phyloP scores from a whole-genome alignment of 352 stramenopile genomes.

The Thraustochytrium sp. region DNA sequence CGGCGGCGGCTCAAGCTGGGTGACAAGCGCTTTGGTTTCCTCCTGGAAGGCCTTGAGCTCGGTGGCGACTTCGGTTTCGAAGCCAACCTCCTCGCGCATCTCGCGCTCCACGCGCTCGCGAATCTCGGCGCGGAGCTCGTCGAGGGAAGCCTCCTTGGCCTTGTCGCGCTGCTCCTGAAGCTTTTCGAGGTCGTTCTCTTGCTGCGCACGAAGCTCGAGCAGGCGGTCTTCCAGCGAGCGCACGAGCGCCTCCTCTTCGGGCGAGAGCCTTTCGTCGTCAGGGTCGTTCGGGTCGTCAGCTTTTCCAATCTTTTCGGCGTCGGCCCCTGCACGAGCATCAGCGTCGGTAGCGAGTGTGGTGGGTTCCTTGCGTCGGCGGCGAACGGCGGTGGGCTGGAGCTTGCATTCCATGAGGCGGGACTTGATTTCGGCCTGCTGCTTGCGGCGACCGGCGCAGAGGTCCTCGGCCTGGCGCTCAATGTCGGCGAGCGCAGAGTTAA shows the following conservation, averaged over 20 bases:
- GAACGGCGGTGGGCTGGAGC: background rate
- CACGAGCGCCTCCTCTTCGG: background rate
- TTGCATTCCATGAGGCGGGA: background rate
- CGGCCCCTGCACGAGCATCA: background rate
- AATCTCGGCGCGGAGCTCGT: background rate
- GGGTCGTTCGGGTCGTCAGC: background rate
- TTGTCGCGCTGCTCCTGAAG: background rate
- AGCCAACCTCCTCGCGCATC: background rate
- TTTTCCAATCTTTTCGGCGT: too few species aligned
- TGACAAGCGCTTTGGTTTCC: background rate
- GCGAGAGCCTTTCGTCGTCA: background rate
- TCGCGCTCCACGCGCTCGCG: background rate
- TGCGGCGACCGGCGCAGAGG: background rate
- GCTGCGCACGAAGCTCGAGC: background rate
- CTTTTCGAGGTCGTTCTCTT: background rate
- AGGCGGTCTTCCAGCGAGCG: background rate
- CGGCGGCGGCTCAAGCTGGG: background rate
- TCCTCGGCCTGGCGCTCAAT: background rate
- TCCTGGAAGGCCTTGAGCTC: slow-evolving; percentile 12
- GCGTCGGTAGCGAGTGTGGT: background rate
- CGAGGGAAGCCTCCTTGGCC: background rate
- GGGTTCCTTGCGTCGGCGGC: background rate
- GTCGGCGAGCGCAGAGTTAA: background rate
- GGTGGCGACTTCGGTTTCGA: background rate
- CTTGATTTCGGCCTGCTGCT: slow-evolving; percentile 39